These are phyloP conservation scores for Lizanozyma gosingica DNA, from an alignment of 1,139 yeast genomes.

Conservation along the genomic window DNA sequence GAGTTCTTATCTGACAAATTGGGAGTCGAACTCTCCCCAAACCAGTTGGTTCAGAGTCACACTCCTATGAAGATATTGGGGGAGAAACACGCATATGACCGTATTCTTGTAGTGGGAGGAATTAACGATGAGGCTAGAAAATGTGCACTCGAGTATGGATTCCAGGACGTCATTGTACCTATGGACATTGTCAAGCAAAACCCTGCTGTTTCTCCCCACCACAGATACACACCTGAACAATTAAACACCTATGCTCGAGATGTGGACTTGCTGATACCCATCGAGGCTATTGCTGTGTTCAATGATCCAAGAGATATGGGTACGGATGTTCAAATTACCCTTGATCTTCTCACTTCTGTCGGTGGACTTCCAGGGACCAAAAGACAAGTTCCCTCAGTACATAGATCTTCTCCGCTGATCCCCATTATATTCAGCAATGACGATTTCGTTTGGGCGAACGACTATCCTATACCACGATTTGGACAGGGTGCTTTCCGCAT, in stretches of 20 bases:
- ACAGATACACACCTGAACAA: constrained; percentile 42
- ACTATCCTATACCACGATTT: constrained; percentile 67
- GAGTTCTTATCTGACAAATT: constrained; percentile 45
- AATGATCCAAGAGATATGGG: constrained; percentile 92
- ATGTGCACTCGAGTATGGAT: constrained; percentile 77
- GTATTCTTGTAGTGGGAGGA: constrained; percentile 82
- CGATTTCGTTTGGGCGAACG: constrained; percentile 89
- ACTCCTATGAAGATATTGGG: constrained; percentile 74
- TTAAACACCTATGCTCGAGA: constrained; percentile 34
- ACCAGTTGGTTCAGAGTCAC: constrained; percentile 81
- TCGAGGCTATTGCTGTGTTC: constrained; percentile 79
- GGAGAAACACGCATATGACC: constrained; percentile 29
- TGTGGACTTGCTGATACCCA: constrained; percentile 30
- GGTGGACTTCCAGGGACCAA: constrained; percentile 61
- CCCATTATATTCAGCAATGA: constrained; percentile 83
- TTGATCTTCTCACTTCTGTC: constrained; percentile 62
- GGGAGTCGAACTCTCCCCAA: constrained; percentile 41
- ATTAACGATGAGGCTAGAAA: constrained; percentile 57
- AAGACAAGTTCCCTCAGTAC: constrained; percentile 15
- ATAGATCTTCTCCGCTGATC: constrained; percentile 42
- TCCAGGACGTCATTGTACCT: constrained; percentile 67
- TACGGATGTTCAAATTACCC: constrained; percentile 69
- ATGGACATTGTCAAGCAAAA: constrained; percentile 54
- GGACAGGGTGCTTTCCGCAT: constrained; percentile 89
- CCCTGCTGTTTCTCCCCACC: constrained; percentile 69